Evolutionary conservation across 2,329 filamentous ascomycete species (phyloP).

Genomic region (Colletotrichum coccodes): DNA sequence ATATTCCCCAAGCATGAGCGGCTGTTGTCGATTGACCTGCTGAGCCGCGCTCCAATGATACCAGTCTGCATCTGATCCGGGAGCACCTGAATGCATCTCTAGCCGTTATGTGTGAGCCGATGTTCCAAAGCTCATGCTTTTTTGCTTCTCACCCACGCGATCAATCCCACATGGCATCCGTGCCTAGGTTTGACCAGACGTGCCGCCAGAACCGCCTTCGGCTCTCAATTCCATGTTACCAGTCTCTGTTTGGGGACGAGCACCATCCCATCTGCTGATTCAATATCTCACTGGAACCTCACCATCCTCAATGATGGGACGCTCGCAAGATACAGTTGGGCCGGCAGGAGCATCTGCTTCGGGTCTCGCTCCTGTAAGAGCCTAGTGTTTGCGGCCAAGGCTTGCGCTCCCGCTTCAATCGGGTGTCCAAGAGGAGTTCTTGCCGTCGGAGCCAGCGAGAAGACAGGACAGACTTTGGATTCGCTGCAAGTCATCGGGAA

Average conservation of each 20-base stretch:
- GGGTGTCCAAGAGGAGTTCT: not conserved
- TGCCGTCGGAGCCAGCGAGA: not conserved
- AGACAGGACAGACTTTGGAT: not conserved
- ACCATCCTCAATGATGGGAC: not conserved
- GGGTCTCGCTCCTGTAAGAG: not conserved
- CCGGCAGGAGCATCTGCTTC: not conserved
- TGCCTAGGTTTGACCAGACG: no score
- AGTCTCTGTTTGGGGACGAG: no score
- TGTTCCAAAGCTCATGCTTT: no score
- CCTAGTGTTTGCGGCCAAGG: not conserved
- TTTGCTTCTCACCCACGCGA: no score
- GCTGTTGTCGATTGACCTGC: not conserved
- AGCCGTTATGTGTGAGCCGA: not conserved
- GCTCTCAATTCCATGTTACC: no score
- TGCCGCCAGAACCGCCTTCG: no score
- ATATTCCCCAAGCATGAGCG: not conserved
- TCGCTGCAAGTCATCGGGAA: not conserved
- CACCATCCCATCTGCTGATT: not conserved
- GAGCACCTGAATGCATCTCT: not conserved
- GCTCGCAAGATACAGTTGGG: not conserved
- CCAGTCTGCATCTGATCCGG: no score
- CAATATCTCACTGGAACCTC: not conserved
- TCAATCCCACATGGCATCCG: no score
- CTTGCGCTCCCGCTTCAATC: not conserved
- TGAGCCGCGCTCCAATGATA: not conserved